Evolutionary conservation across 1,284 basidiomycete species (phyloP).

Genomic region (Xerocomus amazonicus): DNA sequence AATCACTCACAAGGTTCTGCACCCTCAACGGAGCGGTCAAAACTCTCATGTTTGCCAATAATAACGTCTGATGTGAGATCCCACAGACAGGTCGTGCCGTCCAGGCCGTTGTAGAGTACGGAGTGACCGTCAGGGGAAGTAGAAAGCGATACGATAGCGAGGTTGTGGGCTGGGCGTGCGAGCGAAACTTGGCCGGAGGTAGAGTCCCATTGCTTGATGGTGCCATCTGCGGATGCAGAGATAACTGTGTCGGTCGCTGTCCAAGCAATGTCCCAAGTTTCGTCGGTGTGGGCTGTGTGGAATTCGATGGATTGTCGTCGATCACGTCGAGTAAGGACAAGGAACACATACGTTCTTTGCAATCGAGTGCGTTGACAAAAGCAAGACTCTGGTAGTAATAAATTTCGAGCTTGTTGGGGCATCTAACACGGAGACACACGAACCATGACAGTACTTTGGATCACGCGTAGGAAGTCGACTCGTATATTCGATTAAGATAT

Average conservation of each 20-base stretch:
- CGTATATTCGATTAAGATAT: too few species aligned
- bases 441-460: constrained; percentile 24
- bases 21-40: constrained; percentile 49
- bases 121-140: constrained; percentile 57
- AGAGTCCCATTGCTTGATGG: constrained; percentile 66
- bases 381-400: constrained; percentile 56
- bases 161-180: constrained; percentile 64
- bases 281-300: constrained; percentile 70
- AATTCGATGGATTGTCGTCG: constrained; percentile 10
- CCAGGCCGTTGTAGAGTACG: constrained; percentile 75
- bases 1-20: constrained; percentile 64
- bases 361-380: constrained; percentile 66
- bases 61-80: constrained; percentile 60
- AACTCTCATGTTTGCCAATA: constrained; percentile 69
- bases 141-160: constrained; percentile 72
- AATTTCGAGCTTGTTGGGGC: constrained; percentile 2
- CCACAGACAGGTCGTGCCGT: constrained; percentile 73
- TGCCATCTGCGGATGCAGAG: constrained; percentile 73
- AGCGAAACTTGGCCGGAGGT: constrained; percentile 61
- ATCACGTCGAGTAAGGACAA: neutral
- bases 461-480: neutral
- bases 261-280: constrained; percentile 80
- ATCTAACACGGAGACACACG: constrained; percentile 13
- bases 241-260: constrained; percentile 62
- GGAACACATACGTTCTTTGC: constrained; percentile 60